Conservation (phyloP, 2,329 filamentous ascomycete species). For the Chaetothyriales sp. region DNA sequence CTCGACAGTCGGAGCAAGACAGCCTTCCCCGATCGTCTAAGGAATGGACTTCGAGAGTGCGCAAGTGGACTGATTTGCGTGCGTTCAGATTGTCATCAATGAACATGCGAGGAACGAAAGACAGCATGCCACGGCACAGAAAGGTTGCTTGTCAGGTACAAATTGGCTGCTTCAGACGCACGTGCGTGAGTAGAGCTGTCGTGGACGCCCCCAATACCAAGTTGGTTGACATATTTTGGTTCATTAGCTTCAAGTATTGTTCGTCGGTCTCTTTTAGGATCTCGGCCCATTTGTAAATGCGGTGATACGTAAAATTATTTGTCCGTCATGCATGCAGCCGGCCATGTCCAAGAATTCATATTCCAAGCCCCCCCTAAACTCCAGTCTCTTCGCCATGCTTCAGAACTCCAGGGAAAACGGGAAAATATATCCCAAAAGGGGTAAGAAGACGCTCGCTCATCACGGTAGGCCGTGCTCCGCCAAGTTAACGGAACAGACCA, state of each 20-base stretch:
- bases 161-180: too few relatives aligned
- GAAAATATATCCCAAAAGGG: not conserved
- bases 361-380: not conserved
- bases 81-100: too few relatives aligned
- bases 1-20: too few relatives aligned
- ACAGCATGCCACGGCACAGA: too few relatives aligned
- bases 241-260: not conserved
- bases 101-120: too few relatives aligned
- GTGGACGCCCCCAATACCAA: not conserved
- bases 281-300: not conserved
- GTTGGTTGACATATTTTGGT: not conserved
- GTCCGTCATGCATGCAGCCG: constrained; percentile 6
- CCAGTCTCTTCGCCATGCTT: constrained; percentile 1
- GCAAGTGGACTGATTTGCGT: too few relatives aligned
- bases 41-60: too few relatives aligned
- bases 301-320: not conserved
- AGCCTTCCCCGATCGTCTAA: too few relatives aligned
- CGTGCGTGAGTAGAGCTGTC: not conserved
- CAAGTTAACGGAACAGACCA: constrained; percentile 20
- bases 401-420: constrained; percentile 2
- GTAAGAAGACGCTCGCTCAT: not conserved
- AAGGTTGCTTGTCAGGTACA: too few relatives aligned
- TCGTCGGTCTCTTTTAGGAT: not conserved
- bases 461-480: too few relatives aligned
- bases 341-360: constrained; percentile 1